Conservation (phyloP, 2,329 filamentous ascomycete genomes). For the Coleophoma cylindrospora region DNA sequence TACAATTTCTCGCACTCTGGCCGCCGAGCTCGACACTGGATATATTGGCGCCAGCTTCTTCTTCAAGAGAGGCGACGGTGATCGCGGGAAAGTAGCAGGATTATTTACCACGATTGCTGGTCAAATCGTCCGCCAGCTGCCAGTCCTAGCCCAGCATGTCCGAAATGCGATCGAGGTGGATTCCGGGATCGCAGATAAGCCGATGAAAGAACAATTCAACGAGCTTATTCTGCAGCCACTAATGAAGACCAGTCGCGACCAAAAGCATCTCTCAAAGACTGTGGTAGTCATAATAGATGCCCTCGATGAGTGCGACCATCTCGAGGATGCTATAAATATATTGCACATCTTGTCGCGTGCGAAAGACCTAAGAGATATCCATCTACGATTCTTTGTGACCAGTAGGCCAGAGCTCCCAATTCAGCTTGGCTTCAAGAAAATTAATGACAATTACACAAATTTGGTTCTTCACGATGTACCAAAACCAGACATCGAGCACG, state of each 20-base stretch:
- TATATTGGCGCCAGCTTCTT: constrained; percentile 9
- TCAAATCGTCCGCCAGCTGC: constrained; percentile 25
- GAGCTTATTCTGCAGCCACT: too few relatives aligned
- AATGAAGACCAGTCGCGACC: constrained; percentile 1
- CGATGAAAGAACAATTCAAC: too few relatives aligned
- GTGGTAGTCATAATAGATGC: too few relatives aligned
- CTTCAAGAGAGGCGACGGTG: constrained; percentile 16
- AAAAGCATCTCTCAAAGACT: too few relatives aligned
- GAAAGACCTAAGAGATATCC: background rate
- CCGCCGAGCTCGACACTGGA: constrained; percentile 4
- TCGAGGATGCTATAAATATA: constrained; percentile 9
- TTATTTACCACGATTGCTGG: constrained; percentile 36
- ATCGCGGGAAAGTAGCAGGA: constrained; percentile 28
- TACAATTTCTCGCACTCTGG: constrained; percentile 8
- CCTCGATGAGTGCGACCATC: constrained; percentile 20
- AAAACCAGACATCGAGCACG: constrained; percentile 12
- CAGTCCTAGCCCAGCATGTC: constrained; percentile 4
- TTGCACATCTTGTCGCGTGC: constrained; percentile 13
- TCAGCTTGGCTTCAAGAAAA: constrained; percentile 7
- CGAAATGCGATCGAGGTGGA: too few relatives aligned
- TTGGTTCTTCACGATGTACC: too few relatives aligned
- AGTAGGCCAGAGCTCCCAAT: constrained; percentile 19
- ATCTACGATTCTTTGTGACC: constrained; percentile 17
- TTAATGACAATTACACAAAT: background rate
- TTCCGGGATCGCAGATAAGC: too few relatives aligned